These are phyloP conservation scores for Penicillium sp. DNA, from an alignment of 2,329 filamentous ascomycete species.

Conservation along the genomic window DNA sequence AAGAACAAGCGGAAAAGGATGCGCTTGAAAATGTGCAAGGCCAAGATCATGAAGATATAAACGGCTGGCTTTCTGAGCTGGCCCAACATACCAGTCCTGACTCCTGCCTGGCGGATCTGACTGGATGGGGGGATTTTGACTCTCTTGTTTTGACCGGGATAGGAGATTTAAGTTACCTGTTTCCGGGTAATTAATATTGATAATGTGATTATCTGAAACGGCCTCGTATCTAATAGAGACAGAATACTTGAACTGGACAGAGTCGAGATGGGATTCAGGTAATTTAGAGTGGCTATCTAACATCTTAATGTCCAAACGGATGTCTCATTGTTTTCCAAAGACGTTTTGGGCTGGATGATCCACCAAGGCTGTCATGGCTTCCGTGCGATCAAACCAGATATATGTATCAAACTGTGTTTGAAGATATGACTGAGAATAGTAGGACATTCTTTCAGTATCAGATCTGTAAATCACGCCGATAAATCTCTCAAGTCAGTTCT, in stretches of 20 bases:
- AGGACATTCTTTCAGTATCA: conserved; percentile 53
- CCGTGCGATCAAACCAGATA: conserved; percentile 56
- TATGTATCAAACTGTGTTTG: conserved; percentile 56
- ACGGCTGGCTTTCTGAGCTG: conserved; percentile 12
- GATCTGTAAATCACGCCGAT: conserved; percentile 60
- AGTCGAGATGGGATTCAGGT: too few relatives aligned
- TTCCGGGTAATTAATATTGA: conserved; percentile 3
- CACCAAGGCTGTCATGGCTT: conserved; percentile 53
- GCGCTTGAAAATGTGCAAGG: neutral
- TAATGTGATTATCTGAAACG: too few relatives aligned
- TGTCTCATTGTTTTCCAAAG: conserved; percentile 52
- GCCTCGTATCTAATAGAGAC: too few relatives aligned
- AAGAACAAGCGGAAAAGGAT: neutral
- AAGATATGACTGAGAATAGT: conserved; percentile 54
- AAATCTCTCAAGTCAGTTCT: conserved; percentile 53
- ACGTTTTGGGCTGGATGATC: conserved; percentile 48
- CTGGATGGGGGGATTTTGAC: conserved; percentile 35
- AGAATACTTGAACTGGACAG: too few relatives aligned
- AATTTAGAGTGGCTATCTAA: too few relatives aligned
- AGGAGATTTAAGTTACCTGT: conserved; percentile 21
- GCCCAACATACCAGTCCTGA: conserved; percentile 20
- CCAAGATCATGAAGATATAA: neutral
- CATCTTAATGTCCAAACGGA: conserved; percentile 53
- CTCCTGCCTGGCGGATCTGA: conserved; percentile 23
- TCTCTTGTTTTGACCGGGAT: conserved; percentile 29